These are phyloP conservation scores for Nyssa sinensis DNA, from an alignment of 148 eudicot species.

Conservation along the genomic window DNA sequence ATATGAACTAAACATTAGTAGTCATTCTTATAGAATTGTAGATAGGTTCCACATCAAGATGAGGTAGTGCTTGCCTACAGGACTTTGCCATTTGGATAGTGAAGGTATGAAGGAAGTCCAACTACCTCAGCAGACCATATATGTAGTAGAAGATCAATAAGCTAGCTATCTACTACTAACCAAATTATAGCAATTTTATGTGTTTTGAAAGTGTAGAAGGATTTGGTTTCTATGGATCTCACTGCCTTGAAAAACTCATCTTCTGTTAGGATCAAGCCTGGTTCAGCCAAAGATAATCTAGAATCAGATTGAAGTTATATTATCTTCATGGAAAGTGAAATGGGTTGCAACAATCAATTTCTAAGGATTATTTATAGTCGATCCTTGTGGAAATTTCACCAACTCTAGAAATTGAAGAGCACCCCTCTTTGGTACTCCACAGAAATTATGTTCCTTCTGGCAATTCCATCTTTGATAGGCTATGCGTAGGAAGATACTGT, in stretches of 20 bases:
- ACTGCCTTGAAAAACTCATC: constrained; percentile 2
- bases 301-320: background rate
- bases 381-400: background rate
- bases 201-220: background rate
- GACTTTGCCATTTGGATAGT: background rate
- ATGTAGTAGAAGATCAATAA: no score
- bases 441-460: background rate
- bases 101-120: background rate
- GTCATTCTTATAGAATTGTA: no score
- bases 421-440: background rate
- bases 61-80: no score
- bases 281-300: background rate
- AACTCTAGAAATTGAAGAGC: background rate
- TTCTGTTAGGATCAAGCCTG: background rate
- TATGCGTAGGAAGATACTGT: background rate
- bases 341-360: background rate
- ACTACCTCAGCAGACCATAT: background rate
- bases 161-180: no score
- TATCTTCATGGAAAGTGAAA: background rate
- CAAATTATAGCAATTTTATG: background rate
- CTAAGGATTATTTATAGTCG: no score
- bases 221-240: background rate
- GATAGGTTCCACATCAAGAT: no score
- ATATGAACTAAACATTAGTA: no score
- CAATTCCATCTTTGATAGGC: background rate